A percentile compares a stretch with the other conserved stretches of the same genome.
phyloP scores from a whole-genome alignment of 129 eudicot species.

The Flaveria ramosissima region DNA sequence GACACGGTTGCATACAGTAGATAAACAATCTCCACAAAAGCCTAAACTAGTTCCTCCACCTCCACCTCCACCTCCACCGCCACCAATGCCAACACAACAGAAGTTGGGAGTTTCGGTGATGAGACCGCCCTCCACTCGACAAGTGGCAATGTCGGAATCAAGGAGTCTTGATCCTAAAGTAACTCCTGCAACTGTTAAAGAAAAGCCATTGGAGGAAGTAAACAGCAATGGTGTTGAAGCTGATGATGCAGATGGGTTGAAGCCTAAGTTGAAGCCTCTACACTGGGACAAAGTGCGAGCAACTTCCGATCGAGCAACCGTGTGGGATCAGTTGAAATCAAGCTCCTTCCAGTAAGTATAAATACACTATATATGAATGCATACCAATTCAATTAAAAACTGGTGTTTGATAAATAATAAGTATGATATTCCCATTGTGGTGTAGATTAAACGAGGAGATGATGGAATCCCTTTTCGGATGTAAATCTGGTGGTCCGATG shows the following conservation, averaged over 20 bases:
- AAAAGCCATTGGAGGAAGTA: constrained; percentile 35
- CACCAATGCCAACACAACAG: constrained; percentile 33
- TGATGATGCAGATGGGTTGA: constrained; percentile 64
- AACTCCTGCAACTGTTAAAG: constrained; percentile 41
- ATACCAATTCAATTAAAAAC: neutral
- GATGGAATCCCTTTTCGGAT: constrained; percentile 90
- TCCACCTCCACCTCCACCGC: constrained; percentile 50
- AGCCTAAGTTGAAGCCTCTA: constrained; percentile 87
- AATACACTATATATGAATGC: neutral
- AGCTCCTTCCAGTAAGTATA: constrained; percentile 95
- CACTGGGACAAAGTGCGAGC: constrained; percentile 99
- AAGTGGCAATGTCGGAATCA: constrained; percentile 31
- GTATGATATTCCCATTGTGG: constrained; percentile 2
- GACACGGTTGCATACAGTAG: constrained; percentile 48
- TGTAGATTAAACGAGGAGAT: constrained; percentile 87
- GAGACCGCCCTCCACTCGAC: constrained; percentile 24
- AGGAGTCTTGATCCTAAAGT: constrained; percentile 42
- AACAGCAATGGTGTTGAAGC: constrained; percentile 42
- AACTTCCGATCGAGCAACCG: constrained; percentile 88
- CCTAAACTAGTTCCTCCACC: constrained; percentile 47
- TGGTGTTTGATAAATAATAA: constrained; percentile 16
- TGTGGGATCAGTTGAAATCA: constrained; percentile 94
- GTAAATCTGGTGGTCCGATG: constrained; percentile 47
- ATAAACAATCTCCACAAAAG: constrained; percentile 42
- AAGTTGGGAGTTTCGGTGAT: constrained; percentile 34